Evolutionary conservation across 2,329 filamentous ascomycete genomes (phyloP).

Genomic region (Allantophomopsis lycopodina): DNA sequence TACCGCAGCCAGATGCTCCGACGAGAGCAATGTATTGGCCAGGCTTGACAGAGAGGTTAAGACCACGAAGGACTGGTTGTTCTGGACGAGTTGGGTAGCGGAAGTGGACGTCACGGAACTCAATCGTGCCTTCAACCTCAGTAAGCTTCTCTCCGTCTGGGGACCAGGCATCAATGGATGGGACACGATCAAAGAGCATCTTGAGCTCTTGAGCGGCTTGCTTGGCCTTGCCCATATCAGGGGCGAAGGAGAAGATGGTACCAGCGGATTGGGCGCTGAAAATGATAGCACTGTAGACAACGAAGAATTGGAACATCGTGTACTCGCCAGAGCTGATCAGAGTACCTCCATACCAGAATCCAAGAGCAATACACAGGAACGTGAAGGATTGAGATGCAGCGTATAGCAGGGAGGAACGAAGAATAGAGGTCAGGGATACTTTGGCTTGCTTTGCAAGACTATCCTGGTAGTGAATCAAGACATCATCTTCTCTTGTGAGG

Average conservation of each 20-base stretch:
- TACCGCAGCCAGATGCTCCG: slow-evolving; percentile 88
- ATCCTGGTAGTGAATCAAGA: slow-evolving; percentile 56
- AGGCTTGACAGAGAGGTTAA: slow-evolving; percentile 60
- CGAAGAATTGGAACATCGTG: slow-evolving; percentile 75
- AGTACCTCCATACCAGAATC: slow-evolving; percentile 84
- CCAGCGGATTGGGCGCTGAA: slow-evolving; percentile 90
- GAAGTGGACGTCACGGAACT: slow-evolving; percentile 90
- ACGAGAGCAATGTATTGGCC: slow-evolving; percentile 83
- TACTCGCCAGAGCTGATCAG: slow-evolving; percentile 62
- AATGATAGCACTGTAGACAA: slow-evolving; percentile 77
- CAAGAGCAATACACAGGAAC: slow-evolving; percentile 73
- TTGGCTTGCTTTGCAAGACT: slow-evolving; percentile 54
- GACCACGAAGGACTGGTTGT: slow-evolving; percentile 78
- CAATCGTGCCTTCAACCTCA: slow-evolving; percentile 60
- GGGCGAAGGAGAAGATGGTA: slow-evolving; percentile 76
- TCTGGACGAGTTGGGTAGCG: slow-evolving; percentile 84
- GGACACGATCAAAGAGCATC: slow-evolving; percentile 69
- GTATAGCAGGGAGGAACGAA: slow-evolving; percentile 68
- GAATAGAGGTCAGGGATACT: slow-evolving; percentile 55
- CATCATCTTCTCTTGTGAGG: slow-evolving; percentile 74
- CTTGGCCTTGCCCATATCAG: slow-evolving; percentile 88
- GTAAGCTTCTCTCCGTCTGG: slow-evolving; percentile 48
- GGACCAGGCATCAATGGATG: slow-evolving; percentile 73
- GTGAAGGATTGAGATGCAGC: slow-evolving; percentile 73
- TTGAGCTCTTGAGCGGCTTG: slow-evolving; percentile 72